Base-by-base conservation (phyloP, 1,284 basidiomycete genomes). In the Hemileia vastatrix region DNA sequence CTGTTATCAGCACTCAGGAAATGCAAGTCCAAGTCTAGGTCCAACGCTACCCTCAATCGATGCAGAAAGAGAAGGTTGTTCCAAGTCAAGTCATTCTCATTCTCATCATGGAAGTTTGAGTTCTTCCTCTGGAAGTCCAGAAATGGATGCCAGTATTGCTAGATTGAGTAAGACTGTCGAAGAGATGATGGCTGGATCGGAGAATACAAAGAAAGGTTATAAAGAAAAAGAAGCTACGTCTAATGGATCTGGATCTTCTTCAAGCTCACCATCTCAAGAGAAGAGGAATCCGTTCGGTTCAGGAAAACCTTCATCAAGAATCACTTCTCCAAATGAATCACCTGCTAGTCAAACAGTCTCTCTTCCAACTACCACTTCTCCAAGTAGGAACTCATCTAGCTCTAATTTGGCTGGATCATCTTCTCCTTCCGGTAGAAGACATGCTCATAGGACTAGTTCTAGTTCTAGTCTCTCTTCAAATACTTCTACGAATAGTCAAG, bases 291-390 rank as follows among this genome's bases (percentile, higher is more conserved):
- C 40, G 40, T n/a, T n/a, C 40, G 40, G n/a, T 8, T 43, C 40
- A n/a, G 40, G n/a, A 43, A 43, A 43, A 43, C 8, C n/a, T n/a
- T n/a, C n/a, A n/a, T n/a, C n/a, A n/a, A n/a, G n/a, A n/a, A n/a
- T n/a, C n/a, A n/a, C n/a, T n/a, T n/a, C n/a, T n/a, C n/a, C n/a
- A n/a, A n/a, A n/a, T n/a, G n/a, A n/a, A n/a, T n/a, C n/a, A n/a
- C n/a, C n/a, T n/a, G n/a, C n/a, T n/a, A n/a, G 15, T 5, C 33
- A 4, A 6, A 4, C 32, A 23, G 4, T 23, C 47, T 72, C 80
- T 1, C 76, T 87, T 36, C n/a, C 72, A 73, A 4, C 71, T 68
- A 6, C 57, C 45, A 21, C 63, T n/a, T 54, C 49, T 49, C 44
- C 23, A 24, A 33, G 4, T 3, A 6, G 6, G 31, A 33, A 40